phyloP scores from a whole-genome alignment of 106 monocot species.

The Chionographis japonica region DNA sequence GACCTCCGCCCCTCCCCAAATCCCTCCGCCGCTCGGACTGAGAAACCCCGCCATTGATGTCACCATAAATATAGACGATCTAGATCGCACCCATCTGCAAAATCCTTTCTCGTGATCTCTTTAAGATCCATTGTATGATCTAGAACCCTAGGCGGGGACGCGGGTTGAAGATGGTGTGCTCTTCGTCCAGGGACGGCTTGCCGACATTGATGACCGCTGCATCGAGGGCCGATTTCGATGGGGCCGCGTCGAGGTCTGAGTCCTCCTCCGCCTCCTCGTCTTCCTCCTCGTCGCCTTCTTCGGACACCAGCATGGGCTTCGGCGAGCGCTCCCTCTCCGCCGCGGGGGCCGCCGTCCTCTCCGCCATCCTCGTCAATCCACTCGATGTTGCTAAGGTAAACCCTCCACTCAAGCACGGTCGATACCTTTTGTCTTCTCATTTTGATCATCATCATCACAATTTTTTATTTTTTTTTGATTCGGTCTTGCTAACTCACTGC shows the following conservation, averaged over 20 bases:
- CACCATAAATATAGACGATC: too few relatives aligned
- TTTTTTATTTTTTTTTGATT: too few relatives aligned
- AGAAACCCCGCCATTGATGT: too few relatives aligned
- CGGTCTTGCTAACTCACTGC: too few relatives aligned
- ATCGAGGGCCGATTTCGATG: conserved; percentile 8
- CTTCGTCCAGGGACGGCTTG: neutral
- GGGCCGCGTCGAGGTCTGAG: too few relatives aligned
- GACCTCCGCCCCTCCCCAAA: too few relatives aligned
- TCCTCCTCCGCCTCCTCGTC: neutral
- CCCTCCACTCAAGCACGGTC: neutral
- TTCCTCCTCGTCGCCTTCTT: neutral
- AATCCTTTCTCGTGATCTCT: too few relatives aligned
- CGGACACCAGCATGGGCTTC: conserved; percentile 48
- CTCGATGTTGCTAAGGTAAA: conserved; percentile 90
- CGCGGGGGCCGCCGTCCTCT: conserved; percentile 74
- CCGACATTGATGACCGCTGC: conserved; percentile 8
- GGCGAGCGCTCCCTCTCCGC: conserved; percentile 74
- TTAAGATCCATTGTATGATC: too few relatives aligned
- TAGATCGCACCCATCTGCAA: too few relatives aligned
- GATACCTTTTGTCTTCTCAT: neutral
- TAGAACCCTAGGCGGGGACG: too few relatives aligned
- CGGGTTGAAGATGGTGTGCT: too few relatives aligned
- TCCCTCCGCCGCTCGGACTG: too few relatives aligned
- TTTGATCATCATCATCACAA: neutral
- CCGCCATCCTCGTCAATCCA: conserved; percentile 80